phyloP scores from a whole-genome alignment of 75 land plant species.

The Sequoia sempervirens region DNA sequence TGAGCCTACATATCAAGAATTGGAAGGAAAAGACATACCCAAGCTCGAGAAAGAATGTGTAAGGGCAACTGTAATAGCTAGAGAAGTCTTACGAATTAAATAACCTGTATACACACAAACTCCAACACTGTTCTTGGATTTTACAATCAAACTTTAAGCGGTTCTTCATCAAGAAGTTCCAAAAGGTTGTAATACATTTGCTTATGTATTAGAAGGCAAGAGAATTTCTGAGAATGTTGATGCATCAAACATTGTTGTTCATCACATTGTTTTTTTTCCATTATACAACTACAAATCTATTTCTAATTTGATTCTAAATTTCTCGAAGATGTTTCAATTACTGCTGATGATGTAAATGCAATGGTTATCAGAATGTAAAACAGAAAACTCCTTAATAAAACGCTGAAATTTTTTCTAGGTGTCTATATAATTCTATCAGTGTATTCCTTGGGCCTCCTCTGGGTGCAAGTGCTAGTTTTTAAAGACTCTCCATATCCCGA shows the following conservation, averaged over 20 bases:
- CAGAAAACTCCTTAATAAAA: too few relatives aligned
- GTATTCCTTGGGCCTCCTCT: too few relatives aligned
- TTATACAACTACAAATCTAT: too few relatives aligned
- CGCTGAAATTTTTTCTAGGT: too few relatives aligned
- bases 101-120: conserved; percentile 78
- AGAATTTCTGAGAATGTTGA: conserved; percentile 33
- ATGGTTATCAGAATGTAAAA: too few relatives aligned
- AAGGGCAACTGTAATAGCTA: conserved; percentile 73
- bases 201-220: conserved; percentile 68
- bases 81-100: conserved; percentile 67
- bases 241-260: conserved; percentile 27
- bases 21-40: conserved; percentile 44
- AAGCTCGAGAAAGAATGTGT: conserved; percentile 66
- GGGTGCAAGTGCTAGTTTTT: too few relatives aligned
- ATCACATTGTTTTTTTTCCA: conserved; percentile 55
- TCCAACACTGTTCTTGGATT: conserved; percentile 85
- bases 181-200: conserved; percentile 74
- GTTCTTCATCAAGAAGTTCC: conserved; percentile 70
- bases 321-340: too few relatives aligned
- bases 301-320: too few relatives aligned
- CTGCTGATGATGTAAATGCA: too few relatives aligned
- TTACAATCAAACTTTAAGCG: conserved; percentile 66
- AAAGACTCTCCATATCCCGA: too few relatives aligned
- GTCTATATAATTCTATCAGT: too few relatives aligned
- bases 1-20: conserved; percentile 78